Base-by-base conservation (phyloP, 441 rosid species). In the Biscutella auriculata region DNA sequence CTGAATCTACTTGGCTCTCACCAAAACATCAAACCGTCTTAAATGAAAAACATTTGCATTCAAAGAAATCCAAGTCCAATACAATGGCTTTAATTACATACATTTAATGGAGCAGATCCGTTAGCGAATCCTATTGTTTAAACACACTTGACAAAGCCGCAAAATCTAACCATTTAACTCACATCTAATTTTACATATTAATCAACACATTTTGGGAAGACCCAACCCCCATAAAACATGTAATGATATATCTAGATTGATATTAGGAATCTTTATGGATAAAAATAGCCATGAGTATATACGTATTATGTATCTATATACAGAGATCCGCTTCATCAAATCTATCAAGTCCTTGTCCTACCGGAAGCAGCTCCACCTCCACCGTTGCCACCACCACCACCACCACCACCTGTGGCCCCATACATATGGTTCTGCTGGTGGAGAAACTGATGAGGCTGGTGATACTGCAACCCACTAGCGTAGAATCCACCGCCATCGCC, bases 381-480 rank as follows among this genome's bases (percentile, higher is more conserved):
- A 68, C 69, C 46, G 46, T 46, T 37, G 21, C 57, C 56, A 21
- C 55, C 36, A 4, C 52, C 65, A 19, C 81, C 74, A n/a, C n/a
- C n/a, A n/a, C n/a, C n/a, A n/a, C n/a, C n/a, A n/a, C n/a, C n/a
- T 6, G 66, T 53, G 14, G 67, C 36, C 0, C 73, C 76, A 68
- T 76, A 57, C 56, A 63, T 77, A 67, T 78, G 79, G 28, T 74
- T 79, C 59, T 76, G 78, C 71, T 77, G 73, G 63, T 79, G 70
- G 14, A 77, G 81, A 49, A 65, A 79, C 65, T 72, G 78, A 32
- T 69, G 67, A 52, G 56, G 70, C 50, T 67, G 72, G 25, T 66
- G 60, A 41, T 53, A 62, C 37, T 47, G 70, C 66, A 66, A 59
- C 42, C 58, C 51, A 62, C 59, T 72, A 64, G 63, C 69, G 40